These are phyloP conservation scores for Tetradesmus obliquus DNA, from an alignment of 139 green algal genomes.

Conservation along the genomic window DNA sequence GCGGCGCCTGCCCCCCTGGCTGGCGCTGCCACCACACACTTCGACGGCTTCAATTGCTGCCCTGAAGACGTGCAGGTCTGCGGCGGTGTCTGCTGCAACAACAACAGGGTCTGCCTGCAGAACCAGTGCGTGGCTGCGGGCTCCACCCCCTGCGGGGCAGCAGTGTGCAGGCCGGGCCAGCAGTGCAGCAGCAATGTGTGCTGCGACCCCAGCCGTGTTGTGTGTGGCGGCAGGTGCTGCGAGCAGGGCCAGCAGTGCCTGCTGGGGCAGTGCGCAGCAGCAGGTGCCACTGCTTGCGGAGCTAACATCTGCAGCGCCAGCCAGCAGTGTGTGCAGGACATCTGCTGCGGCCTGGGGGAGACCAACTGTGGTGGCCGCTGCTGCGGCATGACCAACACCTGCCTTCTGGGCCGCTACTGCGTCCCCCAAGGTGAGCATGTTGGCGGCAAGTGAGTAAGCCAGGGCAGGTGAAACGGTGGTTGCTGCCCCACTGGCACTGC, in stretches of 20 bases:
- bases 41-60: constrained; percentile 15
- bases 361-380: constrained; percentile 25
- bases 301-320: not conserved
- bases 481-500: too few relatives aligned
- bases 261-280: not conserved
- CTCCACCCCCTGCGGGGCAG: not conserved
- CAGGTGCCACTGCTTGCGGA: not conserved
- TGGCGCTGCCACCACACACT: not conserved
- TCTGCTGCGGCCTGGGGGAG: not conserved
- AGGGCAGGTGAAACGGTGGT: too few relatives aligned
- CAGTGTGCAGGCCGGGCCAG: not conserved
- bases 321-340: not conserved
- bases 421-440: not conserved
- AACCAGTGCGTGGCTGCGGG: constrained; percentile 3
- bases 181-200: not conserved
- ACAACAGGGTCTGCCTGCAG: not conserved
- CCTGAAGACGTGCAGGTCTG: not conserved
- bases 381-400: not conserved
- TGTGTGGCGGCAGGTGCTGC: not conserved
- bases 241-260: not conserved
- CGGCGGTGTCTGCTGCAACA: constrained; percentile 8
- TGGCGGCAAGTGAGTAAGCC: too few relatives aligned
- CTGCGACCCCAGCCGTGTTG: not conserved
- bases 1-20: not conserved
- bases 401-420: not conserved